Conservation (phyloP, 768 basidiomycete genomes). For the Leccinum aurantiacum region DNA sequence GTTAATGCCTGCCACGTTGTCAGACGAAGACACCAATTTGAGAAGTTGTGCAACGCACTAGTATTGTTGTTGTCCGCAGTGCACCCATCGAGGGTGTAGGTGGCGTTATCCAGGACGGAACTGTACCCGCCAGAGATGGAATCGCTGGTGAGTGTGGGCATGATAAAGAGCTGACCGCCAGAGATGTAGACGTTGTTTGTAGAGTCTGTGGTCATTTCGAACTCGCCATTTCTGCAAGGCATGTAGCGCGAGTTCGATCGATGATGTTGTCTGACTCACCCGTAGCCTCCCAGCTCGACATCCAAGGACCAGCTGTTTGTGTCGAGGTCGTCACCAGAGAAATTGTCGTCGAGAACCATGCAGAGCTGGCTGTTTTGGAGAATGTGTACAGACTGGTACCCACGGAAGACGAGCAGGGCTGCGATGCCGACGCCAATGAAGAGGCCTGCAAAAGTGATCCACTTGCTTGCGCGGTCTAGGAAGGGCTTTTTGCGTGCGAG, state of each 20-base stretch:
- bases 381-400: slow-evolving; percentile 40
- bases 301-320: slow-evolving; percentile 46
- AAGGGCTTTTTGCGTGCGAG: slow-evolving; percentile 35
- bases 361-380: slow-evolving; percentile 39
- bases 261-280: slow-evolving; percentile 25
- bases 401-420: slow-evolving; percentile 47
- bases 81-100: slow-evolving; percentile 39
- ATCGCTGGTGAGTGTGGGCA: slow-evolving; percentile 58
- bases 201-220: slow-evolving; percentile 52
- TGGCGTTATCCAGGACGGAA: slow-evolving; percentile 41
- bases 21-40: neutral
- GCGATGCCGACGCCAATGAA: slow-evolving; percentile 43
- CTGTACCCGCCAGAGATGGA: slow-evolving; percentile 36
- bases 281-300: slow-evolving; percentile 55
- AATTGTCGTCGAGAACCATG: slow-evolving; percentile 51
- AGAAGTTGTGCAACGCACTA: slow-evolving; percentile 2
- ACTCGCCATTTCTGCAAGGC: slow-evolving; percentile 45
- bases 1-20: slow-evolving; percentile 8
- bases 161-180: slow-evolving; percentile 55
- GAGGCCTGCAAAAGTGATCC: slow-evolving; percentile 45
- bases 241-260: slow-evolving; percentile 6
- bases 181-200: slow-evolving; percentile 43
- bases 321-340: slow-evolving; percentile 41
- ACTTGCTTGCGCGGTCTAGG: slow-evolving; percentile 40
- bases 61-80: slow-evolving; percentile 16